Percentiles rank a stretch among this genome's conserved stretches.
phyloP scores from a whole-genome alignment of 2,329 filamentous ascomycete species.

The Alternaria sp. region DNA sequence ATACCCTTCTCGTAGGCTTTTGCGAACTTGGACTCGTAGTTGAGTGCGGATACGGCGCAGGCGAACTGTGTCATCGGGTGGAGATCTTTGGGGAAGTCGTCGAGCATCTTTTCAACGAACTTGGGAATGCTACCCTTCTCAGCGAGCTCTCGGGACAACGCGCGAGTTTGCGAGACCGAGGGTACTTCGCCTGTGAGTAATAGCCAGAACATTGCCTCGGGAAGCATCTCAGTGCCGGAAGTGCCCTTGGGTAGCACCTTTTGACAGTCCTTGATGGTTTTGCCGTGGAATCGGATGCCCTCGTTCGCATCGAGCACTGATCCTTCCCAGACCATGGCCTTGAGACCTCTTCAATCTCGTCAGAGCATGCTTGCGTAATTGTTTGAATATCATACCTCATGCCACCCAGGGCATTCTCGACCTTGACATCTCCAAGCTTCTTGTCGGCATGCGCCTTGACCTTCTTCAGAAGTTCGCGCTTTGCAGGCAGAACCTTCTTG shows the following conservation, averaged over 20 bases:
- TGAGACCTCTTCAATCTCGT: conserved; percentile 70
- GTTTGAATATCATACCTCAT: conserved; percentile 71
- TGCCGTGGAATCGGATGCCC: conserved; percentile 97
- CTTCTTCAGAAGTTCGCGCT: conserved; percentile 91
- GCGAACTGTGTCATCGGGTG: conserved; percentile 99
- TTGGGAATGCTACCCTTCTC: conserved; percentile 83
- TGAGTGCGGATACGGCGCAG: conserved; percentile 93
- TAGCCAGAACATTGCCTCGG: conserved; percentile 99
- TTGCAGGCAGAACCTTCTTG: conserved; percentile 84
- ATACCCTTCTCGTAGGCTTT: conserved; percentile 91
- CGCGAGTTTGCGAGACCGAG: conserved; percentile 80
- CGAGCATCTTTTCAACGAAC: conserved; percentile 87
- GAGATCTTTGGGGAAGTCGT: conserved; percentile 86
- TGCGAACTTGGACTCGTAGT: conserved; percentile 92
- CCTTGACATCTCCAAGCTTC: conserved; percentile 89
- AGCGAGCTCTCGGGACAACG: conserved; percentile 85
- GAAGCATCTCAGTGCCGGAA: conserved; percentile 94
- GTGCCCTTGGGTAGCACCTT: conserved; percentile 91
- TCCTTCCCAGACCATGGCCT: conserved; percentile 99
- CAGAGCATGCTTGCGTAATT: conserved; percentile 7
- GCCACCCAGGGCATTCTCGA: conserved; percentile 92
- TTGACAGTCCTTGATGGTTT: conserved; percentile 98
- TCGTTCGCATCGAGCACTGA: conserved; percentile 96
- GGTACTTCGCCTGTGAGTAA: conserved; percentile 93
- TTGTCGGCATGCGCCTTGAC: conserved; percentile 87